Percentiles rank a stretch among this genome's conserved stretches.
These are phyloP conservation scores for Maudiozyma serrabonitensis DNA, from an alignment of 805 yeast genomes.

Conservation along the genomic window DNA sequence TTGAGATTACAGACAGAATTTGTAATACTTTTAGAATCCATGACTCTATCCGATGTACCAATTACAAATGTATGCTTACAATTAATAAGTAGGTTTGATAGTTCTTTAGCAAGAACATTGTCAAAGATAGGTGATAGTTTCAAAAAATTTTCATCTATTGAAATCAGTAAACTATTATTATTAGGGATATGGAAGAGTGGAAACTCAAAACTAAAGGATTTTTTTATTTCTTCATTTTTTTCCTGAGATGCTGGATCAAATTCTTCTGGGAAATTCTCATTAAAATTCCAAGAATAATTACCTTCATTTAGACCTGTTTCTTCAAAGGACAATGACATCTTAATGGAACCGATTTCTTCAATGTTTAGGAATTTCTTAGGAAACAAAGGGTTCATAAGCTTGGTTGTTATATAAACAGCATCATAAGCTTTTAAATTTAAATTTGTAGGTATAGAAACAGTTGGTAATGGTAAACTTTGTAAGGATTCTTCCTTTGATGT, in stretches of 20 bases:
- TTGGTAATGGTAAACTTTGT: constrained; percentile 25
- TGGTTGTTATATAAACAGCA: constrained; percentile 17
- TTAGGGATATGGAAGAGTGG: constrained; percentile 13
- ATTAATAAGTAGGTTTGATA: constrained; percentile 25
- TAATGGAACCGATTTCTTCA: constrained; percentile 11
- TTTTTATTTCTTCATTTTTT: constrained; percentile 1
- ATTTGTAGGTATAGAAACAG: constrained; percentile 14
- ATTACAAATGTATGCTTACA: constrained; percentile 23
- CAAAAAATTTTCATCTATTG: constrained; percentile 23
- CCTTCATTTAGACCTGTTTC: not conserved
- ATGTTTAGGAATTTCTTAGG: constrained; percentile 11
- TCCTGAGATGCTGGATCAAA: constrained; percentile 11
- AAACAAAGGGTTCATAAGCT: constrained; percentile 22
- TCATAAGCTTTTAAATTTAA: constrained; percentile 10
- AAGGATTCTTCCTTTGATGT: constrained; percentile 17
- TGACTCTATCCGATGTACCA: constrained; percentile 25
- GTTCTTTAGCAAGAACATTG: constrained; percentile 22
- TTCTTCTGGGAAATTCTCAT: constrained; percentile 22
- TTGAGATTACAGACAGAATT: constrained; percentile 27
- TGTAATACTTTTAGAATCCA: constrained; percentile 16
- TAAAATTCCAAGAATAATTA: constrained; percentile 15
- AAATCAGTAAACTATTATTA: constrained; percentile 13
- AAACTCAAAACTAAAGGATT: constrained; percentile 9
- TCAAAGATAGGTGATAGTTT: constrained; percentile 30
- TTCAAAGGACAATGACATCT: constrained; percentile 6